Evolutionary conservation across 768 basidiomycete species (phyloP), one percentile per base, ranked within the genome.

Genomic region (Tubosaeta sp.): DNA sequence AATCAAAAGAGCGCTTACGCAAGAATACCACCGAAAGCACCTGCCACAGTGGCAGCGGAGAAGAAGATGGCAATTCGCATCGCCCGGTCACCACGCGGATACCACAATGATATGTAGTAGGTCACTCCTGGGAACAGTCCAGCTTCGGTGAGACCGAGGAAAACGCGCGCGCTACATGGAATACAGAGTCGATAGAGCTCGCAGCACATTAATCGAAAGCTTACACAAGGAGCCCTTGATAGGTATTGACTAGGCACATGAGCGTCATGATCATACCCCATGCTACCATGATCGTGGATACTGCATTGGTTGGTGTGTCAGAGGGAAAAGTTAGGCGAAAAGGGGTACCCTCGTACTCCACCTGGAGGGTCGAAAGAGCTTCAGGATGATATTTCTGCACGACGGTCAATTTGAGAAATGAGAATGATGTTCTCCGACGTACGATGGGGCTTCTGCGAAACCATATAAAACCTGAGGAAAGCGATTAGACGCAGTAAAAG

Each of bases 21-120:
- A 29, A 64, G 70, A 43, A 81, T 59, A 31, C 80, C 79, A 43
- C 80, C 78, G 62, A 71, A 81, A 56, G 71, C 66, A 50, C 74
- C 82, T 16, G 82, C 77, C 33, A 79, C 60, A 2, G 81, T 83
- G 11, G 82, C 81, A 34, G 82, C 81, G 17, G 78, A 78, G 64
- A 84, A 84, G 72, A 86, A 85, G 34, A 85, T 71, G 5, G 83
- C 81, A 50, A 83, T 75, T 26, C 84, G 76, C 59, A 67, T 69
- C 16, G 79, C 82, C 41, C 83, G 76, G 59, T 86, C 84, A 48
- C 70, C 69, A 33, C 78, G 71, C 10, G 80, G 75, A 61, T 88
- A 81, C 83, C 84, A 85, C 45, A 81, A 64, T 11, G 79, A 81
- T 41, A 83, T 68, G 38, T 71, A 74, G 50, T 76, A 79, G 2